phyloP scores from a whole-genome alignment of 441 rosid genomes.

The Brassica hybrid region DNA sequence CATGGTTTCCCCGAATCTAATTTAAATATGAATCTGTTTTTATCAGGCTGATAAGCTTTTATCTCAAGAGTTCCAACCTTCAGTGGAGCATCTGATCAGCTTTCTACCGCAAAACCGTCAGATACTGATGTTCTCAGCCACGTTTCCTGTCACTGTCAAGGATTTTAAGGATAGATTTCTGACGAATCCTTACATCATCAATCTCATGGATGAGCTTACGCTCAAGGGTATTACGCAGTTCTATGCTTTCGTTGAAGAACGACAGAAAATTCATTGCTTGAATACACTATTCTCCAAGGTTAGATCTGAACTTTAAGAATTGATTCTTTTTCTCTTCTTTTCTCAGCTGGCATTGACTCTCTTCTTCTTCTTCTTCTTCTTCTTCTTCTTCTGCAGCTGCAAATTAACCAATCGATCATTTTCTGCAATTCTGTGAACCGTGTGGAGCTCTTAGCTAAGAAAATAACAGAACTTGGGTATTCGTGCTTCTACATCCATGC shows the following conservation, averaged over 20 bases:
- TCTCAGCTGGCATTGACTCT: constrained; percentile 27
- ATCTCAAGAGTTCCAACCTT: constrained; percentile 99
- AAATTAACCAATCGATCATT: constrained; percentile 97
- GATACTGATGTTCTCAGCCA: constrained; percentile 95
- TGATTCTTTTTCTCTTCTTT: constrained; percentile 2
- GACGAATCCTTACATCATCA: constrained; percentile 81
- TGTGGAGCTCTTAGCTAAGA: constrained; percentile 96
- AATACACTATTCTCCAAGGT: constrained; percentile 99
- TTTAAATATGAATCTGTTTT: constrained; percentile 29
- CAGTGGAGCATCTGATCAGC: constrained; percentile 84
- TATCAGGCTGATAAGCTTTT: constrained; percentile 94
- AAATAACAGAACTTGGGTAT: constrained; percentile 98
- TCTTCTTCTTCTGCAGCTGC: constrained; percentile 83
- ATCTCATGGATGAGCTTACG: constrained; percentile 99
- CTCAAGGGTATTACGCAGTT: constrained; percentile 95
- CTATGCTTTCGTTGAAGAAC: constrained; percentile 98
- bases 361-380: constrained; percentile 43
- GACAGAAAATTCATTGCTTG: constrained; percentile 98
- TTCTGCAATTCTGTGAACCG: constrained; percentile 99
- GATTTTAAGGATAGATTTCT: constrained; percentile 91
- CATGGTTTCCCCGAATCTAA: constrained; percentile 38
- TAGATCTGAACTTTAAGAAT: constrained; percentile 33
- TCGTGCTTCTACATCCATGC: constrained; percentile 99
- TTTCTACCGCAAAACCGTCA: constrained; percentile 85
- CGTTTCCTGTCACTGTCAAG: constrained; percentile 97